Evolutionary conservation across 2,329 filamentous ascomycete genomes (phyloP), one percentile per base, ranked within the genome.

Genomic region (Cladosporium phlei): DNA sequence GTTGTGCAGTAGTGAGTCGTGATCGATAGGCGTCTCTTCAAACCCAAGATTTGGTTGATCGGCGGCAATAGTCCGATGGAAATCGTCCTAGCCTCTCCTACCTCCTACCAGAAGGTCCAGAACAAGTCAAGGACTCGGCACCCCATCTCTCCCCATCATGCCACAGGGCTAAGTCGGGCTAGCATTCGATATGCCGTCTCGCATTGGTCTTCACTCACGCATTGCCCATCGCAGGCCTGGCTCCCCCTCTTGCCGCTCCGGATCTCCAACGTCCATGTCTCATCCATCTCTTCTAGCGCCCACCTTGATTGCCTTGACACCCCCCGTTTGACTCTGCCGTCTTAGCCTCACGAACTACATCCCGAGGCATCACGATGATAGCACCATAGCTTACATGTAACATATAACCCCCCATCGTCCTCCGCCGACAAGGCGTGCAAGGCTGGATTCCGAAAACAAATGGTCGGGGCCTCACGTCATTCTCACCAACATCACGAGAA

Each of bases 191-290:
- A 25, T 21, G 27, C 39, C 39, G 7, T 32, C 28, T 16, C 39
- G 28, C 39, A 43, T 43, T 43, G 39, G 39, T 29, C 38, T 43
- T 43, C 39, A 43, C 39, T n/a, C 39, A 19, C 39, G 28, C 39
- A 43, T 28, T 12, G 21, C n/a, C n/a, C n/a, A n/a, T n/a, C n/a
- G n/a, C n/a, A n/a, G n/a, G n/a, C n/a, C n/a, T n/a, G n/a, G n/a
- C n/a, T 39, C 25, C 37, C 37, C 37, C 37, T 29, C 29, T 28
- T 34, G 14, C 42, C 42, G 42, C 24, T 29, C 32, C 42, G 42
- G 42, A 35, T 45, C 42, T 45, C 42, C 42, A 45, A 45, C 42
- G 32, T 27, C 42, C 42, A 45, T 45, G 42, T 45, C 42, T 45
- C 42, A 45, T 45, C 32, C 22, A 45, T 37, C 14, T 25, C 14